phyloP scores from a whole-genome alignment of 1,284 basidiomycete genomes.

The Mycena citricolor region DNA sequence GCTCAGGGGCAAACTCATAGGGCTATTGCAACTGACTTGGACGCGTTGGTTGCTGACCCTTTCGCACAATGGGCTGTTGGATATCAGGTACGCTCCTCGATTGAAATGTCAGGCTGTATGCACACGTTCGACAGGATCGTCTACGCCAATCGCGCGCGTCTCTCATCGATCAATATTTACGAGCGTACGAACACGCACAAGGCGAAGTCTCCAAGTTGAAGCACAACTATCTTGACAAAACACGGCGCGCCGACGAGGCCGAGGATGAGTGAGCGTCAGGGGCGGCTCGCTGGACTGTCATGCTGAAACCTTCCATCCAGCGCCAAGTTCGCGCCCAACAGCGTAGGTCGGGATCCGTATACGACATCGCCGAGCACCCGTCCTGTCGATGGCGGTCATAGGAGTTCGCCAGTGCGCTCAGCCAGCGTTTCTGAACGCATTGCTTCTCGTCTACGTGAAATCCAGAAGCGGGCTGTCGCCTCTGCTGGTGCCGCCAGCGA shows the following conservation, averaged over 20 bases:
- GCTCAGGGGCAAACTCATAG: conserved; percentile 68
- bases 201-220: conserved; percentile 71
- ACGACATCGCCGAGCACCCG: conserved; percentile 70
- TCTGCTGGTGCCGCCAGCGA: conserved; percentile 35
- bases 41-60: conserved; percentile 67
- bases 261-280: conserved; percentile 77
- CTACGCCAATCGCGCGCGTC: conserved; percentile 55
- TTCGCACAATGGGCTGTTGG: conserved; percentile 71
- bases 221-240: conserved; percentile 75
- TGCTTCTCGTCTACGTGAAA: conserved; percentile 68
- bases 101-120: conserved; percentile 5
- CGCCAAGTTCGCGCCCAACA: conserved; percentile 80
- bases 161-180: conserved; percentile 70
- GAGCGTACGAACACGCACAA: conserved; percentile 63
- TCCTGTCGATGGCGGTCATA: conserved; percentile 51
- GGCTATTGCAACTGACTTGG: conserved; percentile 65
- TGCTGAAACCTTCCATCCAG: conserved; percentile 45
- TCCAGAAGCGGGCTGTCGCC: conserved; percentile 57
- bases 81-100: conserved; percentile 52
- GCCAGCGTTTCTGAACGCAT: conserved; percentile 78
- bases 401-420: conserved; percentile 58
- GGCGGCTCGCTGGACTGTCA: conserved; percentile 2
- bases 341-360: conserved; percentile 62
- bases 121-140: conserved; percentile 47
- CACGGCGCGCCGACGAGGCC: conserved; percentile 80